Base-by-base conservation (phyloP, 1,139 yeast genomes). In the Debaryomycetaceae sp. region DNA sequence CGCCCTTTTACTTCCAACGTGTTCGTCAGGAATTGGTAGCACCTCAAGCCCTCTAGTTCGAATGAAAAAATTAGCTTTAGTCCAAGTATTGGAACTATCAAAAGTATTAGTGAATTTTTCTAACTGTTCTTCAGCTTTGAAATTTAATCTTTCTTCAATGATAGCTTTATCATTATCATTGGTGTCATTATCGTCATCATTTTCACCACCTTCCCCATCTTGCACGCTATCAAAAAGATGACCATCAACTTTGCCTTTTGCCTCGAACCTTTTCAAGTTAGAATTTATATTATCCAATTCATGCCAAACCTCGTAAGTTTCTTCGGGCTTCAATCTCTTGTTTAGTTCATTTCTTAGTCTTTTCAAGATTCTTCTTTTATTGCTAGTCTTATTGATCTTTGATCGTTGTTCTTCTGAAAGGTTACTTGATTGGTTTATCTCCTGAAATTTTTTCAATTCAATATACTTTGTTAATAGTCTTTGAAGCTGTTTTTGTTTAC, bases 281-380 rank as follows among this genome's bases (percentile, higher is more conserved):
- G 38, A 39, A 39, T 51, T 50, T 33, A 55, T 33, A 36, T 53
- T 40, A 5, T 41, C 39, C n/a, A 41, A 39, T 8, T 52, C 45
- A 42, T 69, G 65, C 75, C 75, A 70, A 24, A 60, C 45, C 43
- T 70, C 75, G 43, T 51, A 70, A 0, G 73, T 61, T 33, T 64
- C 73, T 41, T 67, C 70, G 0, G 73, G 73, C 9, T 49, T 47
- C n/a, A 42, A 13, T 24, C 51, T 46, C 26, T 47, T 46, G 19
- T 39, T 35, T 15, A 54, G 33, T 29, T 51, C 52, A n/a, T 45
- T 33, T 30, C 49, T 51, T 15, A 59, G 52, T 28, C 42, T 39
- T 33, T 41, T 46, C 26, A 46, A 44, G 18, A 48, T 44, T 37
- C 11, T 40, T 37, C 45, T 41, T 36, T 63, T 53, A 36, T 24